Percentiles rank a stretch among this genome's conserved stretches.
Evolutionary conservation across 306 rosid genomes (phyloP).

Genomic region (Sindora glabra): DNA sequence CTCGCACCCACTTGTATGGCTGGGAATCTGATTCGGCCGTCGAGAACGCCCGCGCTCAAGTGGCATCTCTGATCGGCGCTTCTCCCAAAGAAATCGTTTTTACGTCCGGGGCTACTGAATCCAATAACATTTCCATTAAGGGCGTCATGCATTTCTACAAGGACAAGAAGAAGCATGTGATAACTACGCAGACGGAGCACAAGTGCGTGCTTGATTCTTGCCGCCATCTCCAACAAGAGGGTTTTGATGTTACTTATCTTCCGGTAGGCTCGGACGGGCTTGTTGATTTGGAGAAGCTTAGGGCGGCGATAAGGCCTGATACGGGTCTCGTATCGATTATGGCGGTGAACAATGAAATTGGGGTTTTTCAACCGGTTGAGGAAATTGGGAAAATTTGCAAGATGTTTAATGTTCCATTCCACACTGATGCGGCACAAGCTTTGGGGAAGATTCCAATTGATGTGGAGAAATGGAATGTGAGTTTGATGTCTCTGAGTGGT

Average conservation of each 20-base stretch:
- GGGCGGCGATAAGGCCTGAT: slow-evolving; percentile 39
- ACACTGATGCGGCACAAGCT: slow-evolving; percentile 60
- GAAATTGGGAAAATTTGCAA: slow-evolving; percentile 49
- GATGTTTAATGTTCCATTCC: slow-evolving; percentile 44
- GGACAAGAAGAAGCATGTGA: slow-evolving; percentile 48
- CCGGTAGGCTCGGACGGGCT: slow-evolving; percentile 44
- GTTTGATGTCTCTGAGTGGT: slow-evolving; percentile 52
- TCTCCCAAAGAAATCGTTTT: slow-evolving; percentile 44
- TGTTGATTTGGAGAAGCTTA: slow-evolving; percentile 34
- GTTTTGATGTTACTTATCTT: slow-evolving; percentile 47
- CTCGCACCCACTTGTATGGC: slow-evolving; percentile 52
- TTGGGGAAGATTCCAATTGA: slow-evolving; percentile 49
- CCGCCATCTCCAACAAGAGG: slow-evolving; percentile 63
- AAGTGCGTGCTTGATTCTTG: slow-evolving; percentile 62
- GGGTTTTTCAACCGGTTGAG: slow-evolving; percentile 56
- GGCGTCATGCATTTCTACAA: slow-evolving; percentile 49
- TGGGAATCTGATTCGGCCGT: slow-evolving; percentile 66
- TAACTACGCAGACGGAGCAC: slow-evolving; percentile 66
- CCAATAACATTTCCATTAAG: slow-evolving; percentile 46
- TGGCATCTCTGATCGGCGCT: slow-evolving; percentile 42
- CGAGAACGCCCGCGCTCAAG: slow-evolving; percentile 46
- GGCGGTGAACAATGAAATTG: slow-evolving; percentile 61
- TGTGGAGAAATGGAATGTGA: slow-evolving; percentile 52
- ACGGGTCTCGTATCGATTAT: slow-evolving; percentile 49
- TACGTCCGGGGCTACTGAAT: slow-evolving; percentile 38